A percentile compares a stretch with the other conserved stretches of the same genome.
Conservation (phyloP, 225 moss, liverwort and hornwort genomes). For the Rhytidiadelphus loreus region DNA sequence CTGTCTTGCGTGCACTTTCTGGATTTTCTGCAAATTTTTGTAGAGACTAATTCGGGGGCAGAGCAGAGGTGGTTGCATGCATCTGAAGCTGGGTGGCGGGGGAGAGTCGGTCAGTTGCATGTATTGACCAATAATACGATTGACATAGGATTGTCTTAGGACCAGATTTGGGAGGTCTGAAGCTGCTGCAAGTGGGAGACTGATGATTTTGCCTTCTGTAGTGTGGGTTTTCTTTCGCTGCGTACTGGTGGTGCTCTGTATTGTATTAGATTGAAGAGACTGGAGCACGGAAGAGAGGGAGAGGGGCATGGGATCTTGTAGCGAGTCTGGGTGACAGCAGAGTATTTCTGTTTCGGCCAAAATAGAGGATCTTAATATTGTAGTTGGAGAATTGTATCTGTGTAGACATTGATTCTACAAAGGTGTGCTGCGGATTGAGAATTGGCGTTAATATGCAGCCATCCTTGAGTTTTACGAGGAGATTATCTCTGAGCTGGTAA, state of each 20-base stretch:
- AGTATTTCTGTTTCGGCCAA: constrained; percentile 15
- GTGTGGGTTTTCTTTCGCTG: constrained; percentile 4
- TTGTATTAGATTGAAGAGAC: constrained; percentile 11
- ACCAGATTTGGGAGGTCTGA: constrained; percentile 7
- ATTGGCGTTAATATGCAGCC: neutral
- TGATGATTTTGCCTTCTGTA: neutral
- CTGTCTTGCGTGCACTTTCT: neutral
- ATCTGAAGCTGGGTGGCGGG: neutral
- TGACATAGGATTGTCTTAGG: neutral
- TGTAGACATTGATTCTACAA: constrained; percentile 14
- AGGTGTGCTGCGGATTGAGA: constrained; percentile 6
- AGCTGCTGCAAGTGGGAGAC: constrained; percentile 1
- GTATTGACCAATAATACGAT: constrained; percentile 5
- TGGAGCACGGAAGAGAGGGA: neutral
- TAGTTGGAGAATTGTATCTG: constrained; percentile 5
- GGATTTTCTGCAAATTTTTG: constrained; percentile 28
- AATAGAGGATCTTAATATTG: constrained; percentile 3
- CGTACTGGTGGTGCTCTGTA: constrained; percentile 22
- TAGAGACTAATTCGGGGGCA: constrained; percentile 4
- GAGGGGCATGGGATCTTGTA: neutral
- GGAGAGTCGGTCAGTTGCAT: neutral
- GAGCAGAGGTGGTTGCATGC: constrained; percentile 4
- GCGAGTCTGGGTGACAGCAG: constrained; percentile 5
- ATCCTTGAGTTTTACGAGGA: constrained; percentile 9
- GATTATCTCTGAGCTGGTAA: constrained; percentile 8